A percentile compares a stretch with the other conserved stretches of the same genome.
phyloP scores from a whole-genome alignment of 225 moss, liverwort and hornwort genomes.

The Sphagnum contortum region DNA sequence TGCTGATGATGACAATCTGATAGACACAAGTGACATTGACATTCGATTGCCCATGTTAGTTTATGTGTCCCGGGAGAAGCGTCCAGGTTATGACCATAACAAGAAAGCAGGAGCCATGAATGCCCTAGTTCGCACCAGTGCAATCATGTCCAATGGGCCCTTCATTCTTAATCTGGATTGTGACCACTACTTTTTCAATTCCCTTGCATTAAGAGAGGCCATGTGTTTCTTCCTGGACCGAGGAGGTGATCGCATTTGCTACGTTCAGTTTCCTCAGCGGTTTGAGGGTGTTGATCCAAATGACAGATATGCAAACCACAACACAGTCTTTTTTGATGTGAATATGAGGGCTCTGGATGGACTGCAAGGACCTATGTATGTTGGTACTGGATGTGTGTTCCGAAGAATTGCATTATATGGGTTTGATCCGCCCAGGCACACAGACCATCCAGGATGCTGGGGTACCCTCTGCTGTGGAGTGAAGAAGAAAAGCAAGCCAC shows the following conservation, averaged over 20 bases:
- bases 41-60: slow-evolving; percentile 88
- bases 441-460: slow-evolving; percentile 56
- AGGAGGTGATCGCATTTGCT: slow-evolving; percentile 67
- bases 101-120: slow-evolving; percentile 99
- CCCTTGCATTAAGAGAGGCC: slow-evolving; percentile 72
- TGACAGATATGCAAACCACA: slow-evolving; percentile 92
- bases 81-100: slow-evolving; percentile 91
- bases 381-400: slow-evolving; percentile 81
- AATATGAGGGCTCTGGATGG: slow-evolving; percentile 91
- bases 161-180: slow-evolving; percentile 91
- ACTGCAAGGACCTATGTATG: slow-evolving; percentile 82
- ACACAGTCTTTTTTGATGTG: slow-evolving; percentile 94
- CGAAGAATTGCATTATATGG: slow-evolving; percentile 74
- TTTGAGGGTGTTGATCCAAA: slow-evolving; percentile 92
- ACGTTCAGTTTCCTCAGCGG: slow-evolving; percentile 78
- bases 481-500: slow-evolving; percentile 30
- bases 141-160: slow-evolving; percentile 87
- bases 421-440: slow-evolving; percentile 67
- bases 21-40: slow-evolving; percentile 78
- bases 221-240: slow-evolving; percentile 94
- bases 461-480: slow-evolving; percentile 36
- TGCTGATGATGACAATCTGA: slow-evolving; percentile 71
- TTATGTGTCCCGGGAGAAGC: slow-evolving; percentile 87
- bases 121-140: slow-evolving; percentile 80
- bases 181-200: slow-evolving; percentile 81